Evolutionary conservation across 2,329 filamentous ascomycete genomes (phyloP).

Genomic region (Aspergillus aculeatus): DNA sequence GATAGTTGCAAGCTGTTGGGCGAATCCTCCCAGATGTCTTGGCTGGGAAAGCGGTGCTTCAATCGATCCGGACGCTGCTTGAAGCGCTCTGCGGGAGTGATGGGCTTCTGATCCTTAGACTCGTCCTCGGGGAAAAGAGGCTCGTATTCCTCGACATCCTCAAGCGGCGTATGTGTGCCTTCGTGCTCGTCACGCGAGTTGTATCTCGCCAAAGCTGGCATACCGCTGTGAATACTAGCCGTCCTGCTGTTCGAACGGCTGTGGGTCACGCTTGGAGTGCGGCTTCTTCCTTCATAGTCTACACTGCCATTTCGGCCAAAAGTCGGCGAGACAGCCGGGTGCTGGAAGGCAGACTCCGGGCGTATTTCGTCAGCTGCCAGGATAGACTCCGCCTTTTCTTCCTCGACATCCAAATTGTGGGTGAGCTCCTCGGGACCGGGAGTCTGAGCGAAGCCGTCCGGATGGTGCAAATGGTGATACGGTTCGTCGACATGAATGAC

Average conservation of each 20-base stretch:
- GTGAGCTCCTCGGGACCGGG: conserved; percentile 52
- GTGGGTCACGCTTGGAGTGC: conserved; percentile 55
- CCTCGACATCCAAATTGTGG: conserved; percentile 47
- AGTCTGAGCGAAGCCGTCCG: conserved; percentile 50
- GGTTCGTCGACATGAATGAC: conserved; percentile 78
- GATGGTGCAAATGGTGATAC: conserved; percentile 42
- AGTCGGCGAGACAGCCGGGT: conserved; percentile 78
- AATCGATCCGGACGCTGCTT: conserved; percentile 55
- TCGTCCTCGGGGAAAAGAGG: conserved; percentile 85
- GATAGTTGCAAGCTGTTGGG: conserved; percentile 76
- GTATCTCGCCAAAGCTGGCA: conserved; percentile 54
- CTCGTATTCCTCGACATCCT: conserved; percentile 91
- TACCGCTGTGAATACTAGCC: conserved; percentile 60
- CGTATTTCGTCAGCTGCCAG: conserved; percentile 84
- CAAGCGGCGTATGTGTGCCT: conserved; percentile 65
- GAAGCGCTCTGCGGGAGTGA: conserved; percentile 56
- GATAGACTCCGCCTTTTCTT: conserved; percentile 71
- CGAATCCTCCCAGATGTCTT: conserved; percentile 96
- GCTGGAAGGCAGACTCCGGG: conserved; percentile 64
- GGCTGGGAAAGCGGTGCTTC: conserved; percentile 79
- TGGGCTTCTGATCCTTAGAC: conserved; percentile 54
- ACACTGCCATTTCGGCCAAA: conserved; percentile 63
- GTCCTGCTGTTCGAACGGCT: conserved; percentile 66
- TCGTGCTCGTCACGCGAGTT: conserved; percentile 54
- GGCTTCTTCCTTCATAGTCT: conserved; percentile 51